Evolutionary conservation across 164 flowering plant genomes (phyloP).

Genomic region (Dillenia turbinata): DNA sequence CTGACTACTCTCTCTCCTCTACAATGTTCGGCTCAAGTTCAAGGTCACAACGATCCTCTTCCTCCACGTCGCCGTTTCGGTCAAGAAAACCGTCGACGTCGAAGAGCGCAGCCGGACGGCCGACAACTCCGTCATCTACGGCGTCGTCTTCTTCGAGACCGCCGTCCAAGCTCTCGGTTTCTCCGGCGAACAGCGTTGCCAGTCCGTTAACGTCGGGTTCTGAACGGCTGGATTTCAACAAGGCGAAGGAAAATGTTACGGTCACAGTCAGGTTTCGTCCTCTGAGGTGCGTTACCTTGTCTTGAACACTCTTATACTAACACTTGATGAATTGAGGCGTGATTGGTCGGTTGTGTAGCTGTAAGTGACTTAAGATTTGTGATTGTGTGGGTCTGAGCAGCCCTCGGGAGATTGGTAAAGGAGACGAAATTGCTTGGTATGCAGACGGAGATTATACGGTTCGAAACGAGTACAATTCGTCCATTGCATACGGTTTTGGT

Average conservation of each 20-base stretch:
- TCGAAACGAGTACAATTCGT: constrained; percentile 57
- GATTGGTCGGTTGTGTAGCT: neutral
- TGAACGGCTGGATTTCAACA: constrained; percentile 33
- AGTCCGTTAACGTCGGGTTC: constrained; percentile 11
- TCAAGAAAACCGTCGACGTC: constrained; percentile 35
- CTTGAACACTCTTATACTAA: neutral
- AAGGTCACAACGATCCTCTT: constrained; percentile 40
- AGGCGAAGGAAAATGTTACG: constrained; percentile 70
- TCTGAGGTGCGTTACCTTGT: constrained; percentile 47
- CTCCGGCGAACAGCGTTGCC: constrained; percentile 6
- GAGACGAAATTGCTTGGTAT: constrained; percentile 78
- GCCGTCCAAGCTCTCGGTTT: constrained; percentile 14
- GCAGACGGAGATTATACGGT: constrained; percentile 74
- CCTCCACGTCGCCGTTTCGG: constrained; percentile 55
- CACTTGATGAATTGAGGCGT: neutral
- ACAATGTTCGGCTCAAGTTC: constrained; percentile 17
- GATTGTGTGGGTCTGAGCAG: constrained; percentile 19
- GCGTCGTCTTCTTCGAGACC: constrained; percentile 17
- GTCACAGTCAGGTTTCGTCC: constrained; percentile 90
- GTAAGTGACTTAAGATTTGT: neutral
- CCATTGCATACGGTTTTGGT: constrained; percentile 66
- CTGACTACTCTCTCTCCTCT: constrained; percentile 4
- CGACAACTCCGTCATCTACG: constrained; percentile 30
- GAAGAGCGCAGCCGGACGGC: constrained; percentile 15
- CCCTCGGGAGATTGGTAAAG: constrained; percentile 57